These are phyloP conservation scores for Stephania cephalantha DNA, from an alignment of 164 flowering plant genomes.

Conservation along the genomic window DNA sequence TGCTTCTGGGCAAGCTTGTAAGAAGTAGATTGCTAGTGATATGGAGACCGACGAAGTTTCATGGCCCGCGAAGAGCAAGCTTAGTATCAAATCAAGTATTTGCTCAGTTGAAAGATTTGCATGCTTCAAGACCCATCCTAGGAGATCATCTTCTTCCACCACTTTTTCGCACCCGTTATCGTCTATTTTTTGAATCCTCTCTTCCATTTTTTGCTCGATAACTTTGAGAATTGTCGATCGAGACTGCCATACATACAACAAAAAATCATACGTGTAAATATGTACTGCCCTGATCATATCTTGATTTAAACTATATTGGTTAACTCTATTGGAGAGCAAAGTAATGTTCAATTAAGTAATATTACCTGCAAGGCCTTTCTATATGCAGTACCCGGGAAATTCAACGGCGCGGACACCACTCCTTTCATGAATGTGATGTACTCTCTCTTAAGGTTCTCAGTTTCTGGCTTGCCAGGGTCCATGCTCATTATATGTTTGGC, in stretches of 20 bases:
- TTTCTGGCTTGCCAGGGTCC: slow-evolving; percentile 72
- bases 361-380: slow-evolving; percentile 66
- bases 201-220: slow-evolving; percentile 72
- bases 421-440: slow-evolving; percentile 97
- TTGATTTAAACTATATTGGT: not conserved
- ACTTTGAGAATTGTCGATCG: slow-evolving; percentile 62
- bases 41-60: slow-evolving; percentile 91
- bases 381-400: slow-evolving; percentile 84
- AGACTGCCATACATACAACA: slow-evolving; percentile 38
- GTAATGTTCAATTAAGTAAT: not conserved
- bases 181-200: slow-evolving; percentile 31
- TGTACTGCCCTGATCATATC: not conserved
- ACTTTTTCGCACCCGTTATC: slow-evolving; percentile 22
- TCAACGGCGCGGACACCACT: slow-evolving; percentile 79
- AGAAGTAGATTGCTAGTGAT: slow-evolving; percentile 77
- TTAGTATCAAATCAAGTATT: slow-evolving; percentile 74
- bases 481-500: slow-evolving; percentile 91
- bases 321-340: not conserved
- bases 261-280: not conserved
- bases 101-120: slow-evolving; percentile 83
- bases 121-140: slow-evolving; percentile 82
- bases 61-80: slow-evolving; percentile 92
- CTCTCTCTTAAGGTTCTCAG: slow-evolving; percentile 75
- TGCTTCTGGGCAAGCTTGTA: slow-evolving; percentile 56
- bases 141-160: slow-evolving; percentile 68